A percentile compares a stretch with the other conserved stretches of the same genome.
Evolutionary conservation across 805 yeast genomes (phyloP).

Genomic region (Pichia gijzeniarum): DNA sequence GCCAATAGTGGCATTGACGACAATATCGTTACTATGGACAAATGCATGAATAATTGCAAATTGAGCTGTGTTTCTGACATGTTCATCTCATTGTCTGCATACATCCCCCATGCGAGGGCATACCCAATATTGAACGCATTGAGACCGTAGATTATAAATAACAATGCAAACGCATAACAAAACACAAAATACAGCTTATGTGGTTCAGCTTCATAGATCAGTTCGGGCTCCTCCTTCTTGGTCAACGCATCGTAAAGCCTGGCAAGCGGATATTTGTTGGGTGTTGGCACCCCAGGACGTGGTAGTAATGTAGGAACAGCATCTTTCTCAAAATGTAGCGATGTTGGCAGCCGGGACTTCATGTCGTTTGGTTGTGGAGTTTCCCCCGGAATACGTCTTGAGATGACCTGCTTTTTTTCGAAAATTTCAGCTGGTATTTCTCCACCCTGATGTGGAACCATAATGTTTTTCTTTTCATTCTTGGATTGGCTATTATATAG

Average conservation of each 20-base stretch:
- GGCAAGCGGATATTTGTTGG: conserved; percentile 51
- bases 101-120: conserved; percentile 23
- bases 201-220: conserved; percentile 78
- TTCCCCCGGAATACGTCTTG: conserved; percentile 52
- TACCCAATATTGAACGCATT: conserved; percentile 32
- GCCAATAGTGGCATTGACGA: conserved; percentile 38
- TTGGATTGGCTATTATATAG: background rate
- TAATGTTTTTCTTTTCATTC: conserved; percentile 3
- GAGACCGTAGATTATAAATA: conserved; percentile 63
- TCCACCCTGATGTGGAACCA: conserved; percentile 5
- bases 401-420: conserved; percentile 29
- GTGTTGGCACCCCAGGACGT: conserved; percentile 71
- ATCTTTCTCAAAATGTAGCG: conserved; percentile 58
- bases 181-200: conserved; percentile 69
- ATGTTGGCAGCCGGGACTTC: conserved; percentile 53
- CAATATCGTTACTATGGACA: conserved; percentile 31
- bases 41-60: conserved; percentile 22
- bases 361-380: conserved; percentile 38
- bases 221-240: conserved; percentile 55
- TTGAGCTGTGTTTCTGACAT: conserved; percentile 21
- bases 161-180: conserved; percentile 61
- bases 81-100: conserved; percentile 27
- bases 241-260: conserved; percentile 53
- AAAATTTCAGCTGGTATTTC: conserved; percentile 19
- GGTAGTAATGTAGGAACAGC: conserved; percentile 63